These are phyloP conservation scores for Oryza longistaminata DNA, from an alignment of 176 grass and related monocot species.

Conservation along the genomic window DNA sequence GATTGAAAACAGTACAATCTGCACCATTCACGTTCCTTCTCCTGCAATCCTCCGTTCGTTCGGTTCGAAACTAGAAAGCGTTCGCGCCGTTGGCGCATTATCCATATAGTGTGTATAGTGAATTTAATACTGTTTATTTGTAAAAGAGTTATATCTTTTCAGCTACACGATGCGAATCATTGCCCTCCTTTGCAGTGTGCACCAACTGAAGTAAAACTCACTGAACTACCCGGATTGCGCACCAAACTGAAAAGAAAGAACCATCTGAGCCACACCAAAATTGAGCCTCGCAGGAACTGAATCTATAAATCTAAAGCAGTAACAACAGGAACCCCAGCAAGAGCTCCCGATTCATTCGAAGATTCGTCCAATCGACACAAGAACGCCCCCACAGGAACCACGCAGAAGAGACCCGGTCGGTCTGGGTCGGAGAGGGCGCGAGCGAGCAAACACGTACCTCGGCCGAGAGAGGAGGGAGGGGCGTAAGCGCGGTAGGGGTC, in stretches of 20 bases:
- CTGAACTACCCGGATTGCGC: not conserved
- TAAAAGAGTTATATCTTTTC: not conserved
- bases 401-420: not conserved
- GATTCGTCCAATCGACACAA: not conserved
- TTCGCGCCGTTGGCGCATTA: too few relatives aligned
- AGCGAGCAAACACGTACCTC: constrained; percentile 23
- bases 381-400: not conserved
- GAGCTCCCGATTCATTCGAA: not conserved
- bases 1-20: too few relatives aligned
- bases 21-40: too few relatives aligned
- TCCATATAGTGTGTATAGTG: too few relatives aligned
- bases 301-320: not conserved
- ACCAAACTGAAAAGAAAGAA: not conserved
- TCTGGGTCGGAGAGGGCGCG: not conserved
- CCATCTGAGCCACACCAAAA: not conserved
- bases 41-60: too few relatives aligned
- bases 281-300: not conserved
- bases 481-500: constrained; percentile 47
- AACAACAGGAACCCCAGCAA: not conserved
- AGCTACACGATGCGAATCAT: not conserved
- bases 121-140: too few relatives aligned
- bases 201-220: not conserved
- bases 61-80: too few relatives aligned
- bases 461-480: constrained; percentile 30
- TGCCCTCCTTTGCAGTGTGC: not conserved